phyloP scores from a whole-genome alignment of 805 yeast genomes.

The Barnettozyma salicaria region DNA sequence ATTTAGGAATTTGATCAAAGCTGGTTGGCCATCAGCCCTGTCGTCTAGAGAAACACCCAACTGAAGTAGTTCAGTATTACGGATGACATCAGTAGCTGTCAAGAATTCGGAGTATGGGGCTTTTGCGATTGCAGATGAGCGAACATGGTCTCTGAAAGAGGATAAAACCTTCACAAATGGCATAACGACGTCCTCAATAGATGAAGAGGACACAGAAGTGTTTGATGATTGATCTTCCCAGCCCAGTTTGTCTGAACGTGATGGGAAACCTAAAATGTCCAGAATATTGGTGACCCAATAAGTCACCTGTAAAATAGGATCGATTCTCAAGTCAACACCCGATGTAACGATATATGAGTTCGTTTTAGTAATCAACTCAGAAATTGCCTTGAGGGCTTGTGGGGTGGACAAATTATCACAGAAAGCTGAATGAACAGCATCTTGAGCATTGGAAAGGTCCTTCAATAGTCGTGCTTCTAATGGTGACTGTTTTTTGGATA shows the following conservation, averaged over 20 bases:
- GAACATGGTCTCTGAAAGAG: constrained; percentile 74
- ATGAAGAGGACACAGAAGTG: constrained; percentile 15
- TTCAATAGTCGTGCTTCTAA: constrained; percentile 51
- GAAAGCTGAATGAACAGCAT: constrained; percentile 65
- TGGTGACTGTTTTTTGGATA: constrained; percentile 55
- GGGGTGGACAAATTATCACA: constrained; percentile 88
- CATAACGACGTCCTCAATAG: constrained; percentile 59
- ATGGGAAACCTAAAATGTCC: constrained; percentile 67
- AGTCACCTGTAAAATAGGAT: constrained; percentile 58
- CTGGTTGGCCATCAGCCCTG: constrained; percentile 68
- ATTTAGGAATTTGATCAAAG: constrained; percentile 76
- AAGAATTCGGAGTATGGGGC: constrained; percentile 48
- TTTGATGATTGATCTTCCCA: constrained; percentile 49
- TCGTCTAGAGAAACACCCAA: constrained; percentile 87
- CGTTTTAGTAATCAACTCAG: constrained; percentile 62
- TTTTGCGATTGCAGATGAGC: constrained; percentile 62
- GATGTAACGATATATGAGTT: constrained; percentile 68
- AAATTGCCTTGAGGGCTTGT: constrained; percentile 55
- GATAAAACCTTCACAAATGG: constrained; percentile 80
- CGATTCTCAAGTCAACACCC: constrained; percentile 49
- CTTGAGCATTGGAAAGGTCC: constrained; percentile 46
- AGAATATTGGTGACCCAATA: constrained; percentile 68
- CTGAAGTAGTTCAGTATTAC: constrained; percentile 64
- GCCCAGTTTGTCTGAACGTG: constrained; percentile 67
- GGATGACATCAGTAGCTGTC: constrained; percentile 63